Percentiles rank a stretch among this genome's conserved stretches.
Conservation (phyloP, 768 basidiomycete species). For the Boletus reticuloceps region DNA sequence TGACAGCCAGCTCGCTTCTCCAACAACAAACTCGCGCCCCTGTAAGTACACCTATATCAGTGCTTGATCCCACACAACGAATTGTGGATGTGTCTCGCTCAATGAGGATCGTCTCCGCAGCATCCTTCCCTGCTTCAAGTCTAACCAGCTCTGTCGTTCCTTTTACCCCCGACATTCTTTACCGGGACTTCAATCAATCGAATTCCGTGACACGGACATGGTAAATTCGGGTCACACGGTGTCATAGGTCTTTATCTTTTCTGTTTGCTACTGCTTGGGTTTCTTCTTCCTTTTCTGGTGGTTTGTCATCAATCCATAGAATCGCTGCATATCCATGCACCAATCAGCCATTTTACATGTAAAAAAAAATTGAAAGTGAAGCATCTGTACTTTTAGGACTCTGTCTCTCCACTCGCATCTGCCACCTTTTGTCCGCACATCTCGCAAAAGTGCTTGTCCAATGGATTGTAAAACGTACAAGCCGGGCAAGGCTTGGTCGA, state of each 20-base stretch:
- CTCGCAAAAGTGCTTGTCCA: slow-evolving; percentile 41
- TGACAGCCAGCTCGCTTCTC: slow-evolving; percentile 58
- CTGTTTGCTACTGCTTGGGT: slow-evolving; percentile 23
- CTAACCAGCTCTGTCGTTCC: slow-evolving; percentile 20
- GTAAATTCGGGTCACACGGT: slow-evolving; percentile 12
- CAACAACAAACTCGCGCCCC: slow-evolving; percentile 41
- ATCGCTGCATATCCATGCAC: slow-evolving; percentile 13
- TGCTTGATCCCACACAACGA: slow-evolving; percentile 27
- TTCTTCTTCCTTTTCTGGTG: slow-evolving; percentile 16
- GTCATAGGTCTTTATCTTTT: slow-evolving; percentile 24
- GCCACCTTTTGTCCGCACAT: slow-evolving; percentile 44
- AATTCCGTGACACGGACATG: slow-evolving; percentile 16
- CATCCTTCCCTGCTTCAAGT: slow-evolving; percentile 22
- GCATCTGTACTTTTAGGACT: slow-evolving; percentile 34
- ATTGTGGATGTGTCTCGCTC: slow-evolving; percentile 36
- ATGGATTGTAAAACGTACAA: slow-evolving; percentile 60
- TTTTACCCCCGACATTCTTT: slow-evolving; percentile 26
- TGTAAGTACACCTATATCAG: slow-evolving; percentile 23
- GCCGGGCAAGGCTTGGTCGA: slow-evolving; percentile 44
- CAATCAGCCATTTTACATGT: slow-evolving; percentile 20
- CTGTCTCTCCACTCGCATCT: slow-evolving; percentile 16
- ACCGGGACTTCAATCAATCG: slow-evolving; percentile 24
- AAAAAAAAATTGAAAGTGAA: slow-evolving; percentile 25
- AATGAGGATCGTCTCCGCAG: slow-evolving; percentile 27
- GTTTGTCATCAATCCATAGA: slow-evolving; percentile 32